Conservation (phyloP, 2,329 filamentous ascomycete species). For the Verticillium alfalfae region DNA sequence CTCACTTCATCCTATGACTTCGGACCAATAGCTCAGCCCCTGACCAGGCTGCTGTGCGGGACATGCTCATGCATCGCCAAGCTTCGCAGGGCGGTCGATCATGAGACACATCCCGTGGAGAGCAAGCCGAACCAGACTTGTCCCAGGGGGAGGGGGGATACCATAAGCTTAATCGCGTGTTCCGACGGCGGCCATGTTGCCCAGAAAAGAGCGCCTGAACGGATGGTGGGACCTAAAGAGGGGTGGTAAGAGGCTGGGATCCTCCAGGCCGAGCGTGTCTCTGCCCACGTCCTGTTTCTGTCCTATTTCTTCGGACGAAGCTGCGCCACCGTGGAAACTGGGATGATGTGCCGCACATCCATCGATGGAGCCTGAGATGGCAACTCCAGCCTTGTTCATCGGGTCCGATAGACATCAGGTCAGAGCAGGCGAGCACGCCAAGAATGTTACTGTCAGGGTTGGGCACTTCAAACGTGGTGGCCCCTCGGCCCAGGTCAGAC, state of each 20-base stretch:
- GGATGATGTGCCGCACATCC: background rate
- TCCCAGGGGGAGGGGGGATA: background rate
- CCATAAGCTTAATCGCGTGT: background rate
- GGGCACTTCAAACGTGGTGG: no score
- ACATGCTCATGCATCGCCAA: background rate
- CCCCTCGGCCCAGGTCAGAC: background rate
- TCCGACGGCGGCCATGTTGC: background rate
- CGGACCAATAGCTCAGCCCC: background rate
- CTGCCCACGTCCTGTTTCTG: background rate
- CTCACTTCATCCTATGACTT: background rate
- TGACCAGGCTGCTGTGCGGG: background rate
- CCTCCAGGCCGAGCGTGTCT: background rate
- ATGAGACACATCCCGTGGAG: background rate
- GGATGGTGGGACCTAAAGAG: background rate
- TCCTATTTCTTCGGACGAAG: background rate
- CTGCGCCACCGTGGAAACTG: background rate
- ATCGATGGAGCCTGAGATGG: background rate
- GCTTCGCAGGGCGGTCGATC: background rate
- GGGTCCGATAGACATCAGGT: background rate
- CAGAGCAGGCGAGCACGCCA: background rate
- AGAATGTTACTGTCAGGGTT: background rate
- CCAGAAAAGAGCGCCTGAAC: background rate
- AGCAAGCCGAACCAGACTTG: background rate
- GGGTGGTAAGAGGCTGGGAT: background rate
- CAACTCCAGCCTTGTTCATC: background rate